Evolutionary conservation across 1,139 yeast species (phyloP), one percentile per base, ranked within the genome.

Genomic region (Pichia sp.): DNA sequence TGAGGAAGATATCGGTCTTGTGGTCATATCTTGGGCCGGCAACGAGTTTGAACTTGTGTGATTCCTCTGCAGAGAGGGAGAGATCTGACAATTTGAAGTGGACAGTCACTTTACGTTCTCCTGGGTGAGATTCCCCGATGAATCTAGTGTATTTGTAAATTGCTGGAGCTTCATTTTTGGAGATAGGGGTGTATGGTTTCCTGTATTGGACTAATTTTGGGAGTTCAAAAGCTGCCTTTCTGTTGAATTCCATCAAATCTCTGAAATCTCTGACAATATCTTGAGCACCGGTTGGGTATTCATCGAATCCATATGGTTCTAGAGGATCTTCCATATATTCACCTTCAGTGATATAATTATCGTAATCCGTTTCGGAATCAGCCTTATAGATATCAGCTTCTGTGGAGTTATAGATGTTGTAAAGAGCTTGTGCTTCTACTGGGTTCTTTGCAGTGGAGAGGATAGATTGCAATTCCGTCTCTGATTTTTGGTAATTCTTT

Each of bases 171-270:
- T 73, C 70, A 5, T 52, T 49, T 17, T 51, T 47, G 19, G 66
- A n/a, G n/a, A n/a, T n/a, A n/a, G n/a, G n/a, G 27, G 51, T 56
- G 60, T 77, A 83, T 41, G 65, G 69, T 60, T 77, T 77, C 49
- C 91, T 79, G 56, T 70, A 81, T 58, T 85, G 76, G 31, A 80
- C 77, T 46, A 91, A 68, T 40, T 79, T 72, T 4, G 98, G 98
- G 67, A 88, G 71, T 58, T 88, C 97, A 61, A 80, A 91, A 1
- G 97, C 96, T 22, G 93, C 83, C 27, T 85, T 67, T 51, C 96
- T 72, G 52, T 79, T 80, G 53, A 81, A 75, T 39, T 73, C 69
- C 52, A 84, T 65, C 49, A 71, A 74, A 41, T 68, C 74, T 45
- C 86, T 67, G 50, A 77, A 83, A 47, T 74, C 79, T 39, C 74